Base-by-base conservation (phyloP, 345 rosid genomes). In the Pistacia vera region DNA sequence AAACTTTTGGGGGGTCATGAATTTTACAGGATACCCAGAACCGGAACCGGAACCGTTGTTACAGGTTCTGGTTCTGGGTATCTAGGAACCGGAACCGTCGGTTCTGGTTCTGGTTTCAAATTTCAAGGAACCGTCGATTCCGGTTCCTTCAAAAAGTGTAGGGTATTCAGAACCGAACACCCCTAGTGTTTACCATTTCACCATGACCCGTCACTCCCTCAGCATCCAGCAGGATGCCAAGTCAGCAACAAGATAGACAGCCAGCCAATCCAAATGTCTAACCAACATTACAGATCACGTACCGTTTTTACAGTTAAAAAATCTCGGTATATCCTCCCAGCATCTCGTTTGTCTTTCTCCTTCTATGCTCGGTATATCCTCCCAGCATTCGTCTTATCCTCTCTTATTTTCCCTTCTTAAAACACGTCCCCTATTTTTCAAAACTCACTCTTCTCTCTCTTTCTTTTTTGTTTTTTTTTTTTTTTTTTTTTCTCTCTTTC, bases 281-380 rank as follows among this genome's bases (percentile, higher is more conserved):
- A 71, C 35, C 12, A 38, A 41, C 74, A 13, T 14, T 5, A 3
- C 8, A 1, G 74, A 41, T 58, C 35, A 58, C 55, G 38, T 22
- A 28, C 22, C 0, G 59, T 61, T 72, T 46, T 48, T 52, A 72
- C 68, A 20, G 30, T 61, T 48, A 6, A 49, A 25, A 5, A 33
- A 30, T 28, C 60, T 16, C 75, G 89, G 97, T 83, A 90, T 91
- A 91, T 91, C 86, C 97, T 86, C 56, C 82, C 59, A 72, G 93
- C 36, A 5, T 17, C 2, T 11, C n/a, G 0, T 30, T 3, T 11
- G 2, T 49, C 49, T 20, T 46, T 16, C 7, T 28, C 60, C 35
- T 36, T 20, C 0, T 22, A 18, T 48, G 38, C 81, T 83, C 73
- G 89, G 97, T 83, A 90, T 91, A 91, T 91, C 86, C 97, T 86